Percentiles rank a stretch among this genome's conserved stretches.
These are phyloP conservation scores for Phytophthora vignae DNA, from an alignment of 352 stramenopile genomes.

Conservation along the genomic window DNA sequence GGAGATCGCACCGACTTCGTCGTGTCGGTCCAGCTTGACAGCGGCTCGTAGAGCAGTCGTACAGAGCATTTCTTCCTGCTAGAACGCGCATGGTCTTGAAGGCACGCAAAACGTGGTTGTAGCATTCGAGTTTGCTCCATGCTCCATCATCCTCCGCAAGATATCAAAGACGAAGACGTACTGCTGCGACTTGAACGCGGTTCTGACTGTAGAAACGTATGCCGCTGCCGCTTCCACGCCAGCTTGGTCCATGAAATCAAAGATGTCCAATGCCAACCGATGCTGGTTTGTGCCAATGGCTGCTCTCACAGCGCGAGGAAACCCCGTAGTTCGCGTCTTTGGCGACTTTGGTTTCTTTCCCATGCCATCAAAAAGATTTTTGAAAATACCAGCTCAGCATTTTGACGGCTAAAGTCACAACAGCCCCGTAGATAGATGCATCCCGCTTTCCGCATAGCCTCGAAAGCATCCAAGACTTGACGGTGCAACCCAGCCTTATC, in stretches of 20 bases:
- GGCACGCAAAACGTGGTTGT: background rate
- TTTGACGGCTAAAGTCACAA: background rate
- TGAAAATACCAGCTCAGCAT: background rate
- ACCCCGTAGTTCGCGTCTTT: background rate
- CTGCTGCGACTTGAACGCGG: background rate
- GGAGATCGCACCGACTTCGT: background rate
- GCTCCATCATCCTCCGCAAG: background rate
- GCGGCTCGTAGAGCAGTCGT: background rate
- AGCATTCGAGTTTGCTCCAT: background rate
- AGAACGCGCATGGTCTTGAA: background rate
- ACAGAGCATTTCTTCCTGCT: no score
- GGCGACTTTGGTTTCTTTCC: background rate
- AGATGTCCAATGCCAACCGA: background rate
- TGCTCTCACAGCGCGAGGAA: background rate
- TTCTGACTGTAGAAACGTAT: background rate
- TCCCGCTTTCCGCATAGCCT: background rate
- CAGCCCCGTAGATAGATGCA: background rate
- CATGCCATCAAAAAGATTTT: background rate
- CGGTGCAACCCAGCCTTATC: background rate
- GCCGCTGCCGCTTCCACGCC: background rate
- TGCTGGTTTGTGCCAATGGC: background rate
- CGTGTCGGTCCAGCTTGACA: background rate
- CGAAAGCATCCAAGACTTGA: background rate
- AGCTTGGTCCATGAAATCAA: background rate
- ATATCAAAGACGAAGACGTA: background rate